Conservation (phyloP, 345 rosid genomes). For the Brassica juncea region DNA sequence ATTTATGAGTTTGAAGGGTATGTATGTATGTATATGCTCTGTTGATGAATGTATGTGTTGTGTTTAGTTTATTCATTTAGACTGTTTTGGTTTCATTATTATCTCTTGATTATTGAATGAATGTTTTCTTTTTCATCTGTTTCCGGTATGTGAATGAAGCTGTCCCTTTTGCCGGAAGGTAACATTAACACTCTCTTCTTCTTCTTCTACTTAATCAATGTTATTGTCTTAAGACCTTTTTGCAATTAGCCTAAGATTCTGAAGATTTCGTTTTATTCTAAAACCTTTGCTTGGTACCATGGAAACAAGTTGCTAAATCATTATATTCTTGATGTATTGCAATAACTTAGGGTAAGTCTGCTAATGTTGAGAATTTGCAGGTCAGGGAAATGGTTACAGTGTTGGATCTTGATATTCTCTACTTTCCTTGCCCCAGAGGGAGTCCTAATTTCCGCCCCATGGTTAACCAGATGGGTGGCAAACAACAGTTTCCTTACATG, state of each 20-base stretch:
- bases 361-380: slow-evolving; percentile 41
- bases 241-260: neutral
- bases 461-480: slow-evolving; percentile 82
- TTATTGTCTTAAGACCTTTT: neutral
- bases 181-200: slow-evolving; percentile 25
- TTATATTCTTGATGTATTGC: slow-evolving; percentile 9
- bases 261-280: neutral
- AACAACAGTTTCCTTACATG: slow-evolving; percentile 92
- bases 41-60: neutral
- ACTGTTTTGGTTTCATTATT: slow-evolving; percentile 6
- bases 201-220: neutral
- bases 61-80: neutral
- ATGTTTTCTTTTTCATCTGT: slow-evolving; percentile 22
- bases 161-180: slow-evolving; percentile 99
- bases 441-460: slow-evolving; percentile 90
- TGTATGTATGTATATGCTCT: slow-evolving; percentile 39
- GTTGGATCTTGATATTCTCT: slow-evolving; percentile 92
- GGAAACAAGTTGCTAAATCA: neutral
- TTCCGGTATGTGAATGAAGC: slow-evolving; percentile 50
- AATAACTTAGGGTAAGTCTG: neutral
- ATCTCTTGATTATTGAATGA: slow-evolving; percentile 16
- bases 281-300: neutral
- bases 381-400: slow-evolving; percentile 94
- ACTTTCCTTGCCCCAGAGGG: slow-evolving; percentile 86
- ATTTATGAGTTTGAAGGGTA: slow-evolving; percentile 95